Evolutionary conservation across 805 yeast species (phyloP), one percentile per base, ranked within the genome.

Genomic region (Candida verbasci): DNA sequence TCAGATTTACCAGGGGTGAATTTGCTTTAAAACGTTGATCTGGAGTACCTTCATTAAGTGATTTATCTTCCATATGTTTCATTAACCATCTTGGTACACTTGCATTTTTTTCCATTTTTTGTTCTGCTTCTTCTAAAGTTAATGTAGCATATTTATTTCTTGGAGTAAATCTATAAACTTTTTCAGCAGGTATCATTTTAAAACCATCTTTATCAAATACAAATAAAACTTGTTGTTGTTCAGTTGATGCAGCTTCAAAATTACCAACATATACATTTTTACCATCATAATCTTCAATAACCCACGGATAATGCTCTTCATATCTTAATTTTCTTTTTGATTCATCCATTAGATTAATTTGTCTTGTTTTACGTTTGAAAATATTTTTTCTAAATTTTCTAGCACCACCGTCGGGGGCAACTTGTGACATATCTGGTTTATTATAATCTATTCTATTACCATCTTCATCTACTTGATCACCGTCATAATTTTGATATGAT

Each of bases 221-320:
- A 50, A 91, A 73, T 31, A 91, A 65, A 8, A 86, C 95, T 38
- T 65, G 70, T 45, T 86, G 86, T n/a, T 85, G 70, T 46, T 87
- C 96, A 14, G 88, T 76, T 37, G 76, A 75, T 31, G 85, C 86
- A 1, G 97, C 97, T 64, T 93, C 98, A 62, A 86, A 93, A 48
- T 82, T 84, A 24, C 97, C 96, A 14, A 89, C 97, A 84, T 86
- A 93, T 0, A 95, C 91, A 55, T 93, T 91, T 42, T 77, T 74
- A 31, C 95, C 96, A 52, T 88, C 96, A 57, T 85, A 91, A 62
- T 93, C 98, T 63, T 93, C 98, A 71, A 93, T 67, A 12, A 93
- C 95, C 98, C 98, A 93, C 0, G 98, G 98, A 51, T 86, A 91
- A 57, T 82, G 86, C 62, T 93, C 98, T 62, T 93, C 98, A 55